Evolutionary conservation across 495 filamentous ascomycete species (phyloP), one percentile per base, ranked within the genome.

Genomic region (Xylaria palmicola): DNA sequence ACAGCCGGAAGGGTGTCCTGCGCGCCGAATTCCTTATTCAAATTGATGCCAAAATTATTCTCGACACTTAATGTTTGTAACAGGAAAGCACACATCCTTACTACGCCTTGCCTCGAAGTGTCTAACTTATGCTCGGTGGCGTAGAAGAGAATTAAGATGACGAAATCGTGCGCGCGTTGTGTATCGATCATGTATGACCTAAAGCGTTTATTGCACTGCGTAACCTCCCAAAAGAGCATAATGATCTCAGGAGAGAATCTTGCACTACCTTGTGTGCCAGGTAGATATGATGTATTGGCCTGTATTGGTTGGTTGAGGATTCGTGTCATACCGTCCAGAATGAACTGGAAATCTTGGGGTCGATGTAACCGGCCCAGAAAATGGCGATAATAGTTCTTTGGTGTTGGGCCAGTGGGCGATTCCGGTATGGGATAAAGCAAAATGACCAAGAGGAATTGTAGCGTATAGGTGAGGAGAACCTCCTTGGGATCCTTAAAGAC

Each of bases 191-290:
- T 93, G 74, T 96, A 99, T 1, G 92, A 93, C 49, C 95, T 81
- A 75, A 99, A 98, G 49, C 95, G 84, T 76, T 96, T 98, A 74
- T 99, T 99, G 81, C 93, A 97, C 73, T 99, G 94, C 27, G 96
- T 83, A 7, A 90, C 84, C 75, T 99, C 94, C 94, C 94, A 99
- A 72, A 97, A 99, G 2, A 99, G 83, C 82, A 98, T 92, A 37
- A 98, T 85, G 79, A 96, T 97, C 74, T 99, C 94, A 7, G 95
- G 92, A 2, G 92, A 91, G 82, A 93, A 97, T 74, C 89, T 91
- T 58, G 92, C 75, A 0, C 88, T 83, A 56, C 86, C 83, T 65
- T 96, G 90, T 48, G 88, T 90, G 5, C 93, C 92, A 1, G 94
- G 93, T 7, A 98, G 85, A 71, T 96, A 98, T 0, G 93, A 92